Conservation (phyloP, 805 yeast genomes). For the Candida endomychidarum region DNA sequence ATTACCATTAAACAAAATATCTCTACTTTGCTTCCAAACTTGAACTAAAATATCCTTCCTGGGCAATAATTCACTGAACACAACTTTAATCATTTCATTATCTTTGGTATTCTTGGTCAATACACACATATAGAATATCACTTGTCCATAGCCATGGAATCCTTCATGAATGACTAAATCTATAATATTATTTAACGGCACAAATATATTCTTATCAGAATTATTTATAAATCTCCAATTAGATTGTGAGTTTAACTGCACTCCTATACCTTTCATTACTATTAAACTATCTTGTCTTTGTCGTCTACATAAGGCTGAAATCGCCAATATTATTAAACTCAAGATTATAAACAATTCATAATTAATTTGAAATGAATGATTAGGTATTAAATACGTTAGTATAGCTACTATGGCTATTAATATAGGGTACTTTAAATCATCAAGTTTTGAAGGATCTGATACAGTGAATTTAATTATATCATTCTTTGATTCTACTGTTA, state of each 20-base stretch:
- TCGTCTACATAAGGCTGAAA: conserved; percentile 13
- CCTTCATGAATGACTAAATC: conserved; percentile 78
- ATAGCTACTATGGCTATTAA: background rate
- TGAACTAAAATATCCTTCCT: conserved; percentile 38
- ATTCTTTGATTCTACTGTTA: conserved; percentile 8
- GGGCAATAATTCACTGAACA: conserved; percentile 45
- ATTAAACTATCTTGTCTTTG: conserved; percentile 43
- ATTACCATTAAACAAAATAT: conserved; percentile 33
- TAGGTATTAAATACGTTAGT: conserved; percentile 4
- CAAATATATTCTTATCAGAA: conserved; percentile 38
- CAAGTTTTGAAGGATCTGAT: conserved; percentile 2
- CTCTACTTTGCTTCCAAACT: conserved; percentile 41
- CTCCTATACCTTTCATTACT: conserved; percentile 46
- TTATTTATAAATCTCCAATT: conserved; percentile 22
- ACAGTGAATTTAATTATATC: conserved; percentile 14
- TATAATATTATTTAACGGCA: conserved; percentile 55
- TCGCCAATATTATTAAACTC: background rate
- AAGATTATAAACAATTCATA: background rate
- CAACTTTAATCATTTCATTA: conserved; percentile 27
- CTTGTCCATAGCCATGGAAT: conserved; percentile 62
- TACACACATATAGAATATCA: conserved; percentile 62
- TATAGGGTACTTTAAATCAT: background rate
- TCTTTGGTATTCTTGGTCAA: conserved; percentile 40
- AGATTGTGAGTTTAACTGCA: conserved; percentile 41
- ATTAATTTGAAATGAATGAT: background rate